Evolutionary conservation across 1,284 basidiomycete genomes (phyloP).

Genomic region (Phylloporus gajari): DNA sequence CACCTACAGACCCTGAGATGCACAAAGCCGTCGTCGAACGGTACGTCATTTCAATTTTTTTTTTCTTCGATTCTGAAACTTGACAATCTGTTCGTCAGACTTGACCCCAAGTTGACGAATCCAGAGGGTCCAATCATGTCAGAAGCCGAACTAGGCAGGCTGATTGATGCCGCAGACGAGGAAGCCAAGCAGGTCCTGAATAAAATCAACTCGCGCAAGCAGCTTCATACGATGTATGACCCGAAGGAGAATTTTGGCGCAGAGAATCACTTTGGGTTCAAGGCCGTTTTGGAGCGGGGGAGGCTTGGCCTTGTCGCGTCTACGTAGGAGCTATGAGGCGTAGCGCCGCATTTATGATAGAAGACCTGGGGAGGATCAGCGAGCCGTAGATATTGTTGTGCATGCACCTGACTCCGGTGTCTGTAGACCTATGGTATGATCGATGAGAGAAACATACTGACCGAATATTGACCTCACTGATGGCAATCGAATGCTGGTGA

Average conservation of each 20-base stretch:
- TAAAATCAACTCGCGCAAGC: not conserved
- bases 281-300: constrained; percentile 5
- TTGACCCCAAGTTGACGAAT: constrained; percentile 26
- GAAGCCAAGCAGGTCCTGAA: not conserved
- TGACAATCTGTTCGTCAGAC: constrained; percentile 8
- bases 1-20: constrained; percentile 47
- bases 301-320: not conserved
- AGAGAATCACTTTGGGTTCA: constrained; percentile 3
- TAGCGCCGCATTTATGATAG: not conserved
- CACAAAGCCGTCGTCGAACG: constrained; percentile 34
- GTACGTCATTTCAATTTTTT: constrained; percentile 6
- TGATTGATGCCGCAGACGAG: constrained; percentile 20
- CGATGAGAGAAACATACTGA: too few relatives aligned
- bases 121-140: constrained; percentile 30
- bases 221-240: not conserved
- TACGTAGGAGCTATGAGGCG: not conserved
- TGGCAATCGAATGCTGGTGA: too few relatives aligned
- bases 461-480: too few relatives aligned
- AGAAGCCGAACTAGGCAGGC: constrained; percentile 24
- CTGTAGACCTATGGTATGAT: too few relatives aligned
- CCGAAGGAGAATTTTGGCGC: not conserved
- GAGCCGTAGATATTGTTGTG: too few relatives aligned
- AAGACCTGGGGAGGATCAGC: not conserved
- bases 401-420: too few relatives aligned
- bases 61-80: not conserved